phyloP scores from a whole-genome alignment of 2,329 filamentous ascomycete species.

The Emergomyces pasteurianus region DNA sequence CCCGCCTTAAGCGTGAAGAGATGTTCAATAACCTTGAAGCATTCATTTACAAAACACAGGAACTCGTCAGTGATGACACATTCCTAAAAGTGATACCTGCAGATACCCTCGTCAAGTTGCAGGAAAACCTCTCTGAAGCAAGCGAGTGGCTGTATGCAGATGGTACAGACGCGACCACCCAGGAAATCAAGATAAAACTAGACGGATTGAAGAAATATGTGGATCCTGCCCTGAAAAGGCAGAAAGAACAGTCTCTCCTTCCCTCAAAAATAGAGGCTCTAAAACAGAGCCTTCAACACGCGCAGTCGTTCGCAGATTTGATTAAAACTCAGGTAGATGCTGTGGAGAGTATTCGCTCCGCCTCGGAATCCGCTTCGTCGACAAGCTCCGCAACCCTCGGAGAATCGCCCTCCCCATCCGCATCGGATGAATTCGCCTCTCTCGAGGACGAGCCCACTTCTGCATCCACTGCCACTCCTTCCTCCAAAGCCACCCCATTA shows the following conservation, averaged over 20 bases:
- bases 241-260: conserved; percentile 58
- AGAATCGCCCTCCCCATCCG: conserved; percentile 22
- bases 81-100: conserved; percentile 63
- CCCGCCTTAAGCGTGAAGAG: conserved; percentile 67
- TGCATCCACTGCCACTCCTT: conserved; percentile 17
- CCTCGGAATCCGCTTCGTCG: conserved; percentile 30
- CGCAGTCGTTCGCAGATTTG: conserved; percentile 55
- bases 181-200: conserved; percentile 63
- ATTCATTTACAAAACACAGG: conserved; percentile 79
- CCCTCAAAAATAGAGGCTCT: conserved; percentile 58
- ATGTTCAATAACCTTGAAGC: conserved; percentile 84
- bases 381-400: conserved; percentile 14
- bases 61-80: conserved; percentile 63
- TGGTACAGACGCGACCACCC: conserved; percentile 61
- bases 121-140: conserved; percentile 53
- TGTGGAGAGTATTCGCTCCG: conserved; percentile 48
- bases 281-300: conserved; percentile 58
- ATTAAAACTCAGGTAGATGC: conserved; percentile 64
- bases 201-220: conserved; percentile 68
- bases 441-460: conserved; percentile 57
- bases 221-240: conserved; percentile 62
- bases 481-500: conserved; percentile 33
- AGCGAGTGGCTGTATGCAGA: conserved; percentile 90
- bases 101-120: conserved; percentile 53
- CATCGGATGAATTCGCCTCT: conserved; percentile 45